Evolutionary conservation across 768 basidiomycete genomes (phyloP).

Genomic region (Lactifluus pinguis): DNA sequence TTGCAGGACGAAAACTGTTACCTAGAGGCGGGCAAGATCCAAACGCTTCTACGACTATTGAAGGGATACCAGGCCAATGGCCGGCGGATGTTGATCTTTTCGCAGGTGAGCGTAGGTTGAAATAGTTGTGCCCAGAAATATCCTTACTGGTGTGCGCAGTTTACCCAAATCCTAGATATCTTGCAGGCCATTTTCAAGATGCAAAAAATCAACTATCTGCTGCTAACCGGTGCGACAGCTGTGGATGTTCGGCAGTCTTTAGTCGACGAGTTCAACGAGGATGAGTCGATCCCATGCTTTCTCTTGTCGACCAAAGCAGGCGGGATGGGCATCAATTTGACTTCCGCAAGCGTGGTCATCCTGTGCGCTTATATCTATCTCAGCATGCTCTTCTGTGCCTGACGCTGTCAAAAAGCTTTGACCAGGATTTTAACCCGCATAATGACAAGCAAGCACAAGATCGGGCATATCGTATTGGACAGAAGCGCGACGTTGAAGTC

Average conservation of each 20-base stretch:
- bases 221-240: constrained; percentile 88
- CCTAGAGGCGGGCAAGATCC: constrained; percentile 82
- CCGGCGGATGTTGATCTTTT: constrained; percentile 87
- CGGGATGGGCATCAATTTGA: constrained; percentile 94
- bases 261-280: constrained; percentile 91
- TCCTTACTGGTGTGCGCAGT: constrained; percentile 37
- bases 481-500: constrained; percentile 89
- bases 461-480: constrained; percentile 93
- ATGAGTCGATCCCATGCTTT: constrained; percentile 81
- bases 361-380: constrained; percentile 41
- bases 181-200: constrained; percentile 74
- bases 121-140: neutral
- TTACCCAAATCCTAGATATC: constrained; percentile 94
- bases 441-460: constrained; percentile 98
- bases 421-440: constrained; percentile 97
- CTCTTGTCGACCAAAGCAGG: constrained; percentile 89
- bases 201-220: constrained; percentile 60
- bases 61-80: constrained; percentile 54
- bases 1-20: constrained; percentile 68
- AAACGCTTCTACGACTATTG: constrained; percentile 62
- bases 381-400: neutral
- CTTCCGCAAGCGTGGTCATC: constrained; percentile 91
- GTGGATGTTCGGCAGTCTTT: constrained; percentile 89
- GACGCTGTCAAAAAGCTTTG: constrained; percentile 49
- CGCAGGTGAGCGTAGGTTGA: constrained; percentile 51